phyloP scores from a whole-genome alignment of 345 rosid genomes.

The Erysimum cheiranthoides region DNA sequence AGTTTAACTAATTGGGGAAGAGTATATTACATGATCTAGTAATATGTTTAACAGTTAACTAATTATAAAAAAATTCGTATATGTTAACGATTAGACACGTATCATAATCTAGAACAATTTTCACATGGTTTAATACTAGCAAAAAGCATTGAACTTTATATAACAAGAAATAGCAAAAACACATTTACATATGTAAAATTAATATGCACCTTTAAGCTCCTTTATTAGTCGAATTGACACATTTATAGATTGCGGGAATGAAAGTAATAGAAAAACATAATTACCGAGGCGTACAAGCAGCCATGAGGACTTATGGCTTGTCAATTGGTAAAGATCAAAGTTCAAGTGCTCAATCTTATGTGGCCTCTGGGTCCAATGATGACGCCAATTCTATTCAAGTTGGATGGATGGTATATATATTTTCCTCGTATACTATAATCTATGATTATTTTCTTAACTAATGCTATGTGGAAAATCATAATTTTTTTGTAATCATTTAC shows the following conservation, averaged over 20 bases:
- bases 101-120: no score
- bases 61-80: no score
- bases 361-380: background rate
- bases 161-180: no score
- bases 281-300: background rate
- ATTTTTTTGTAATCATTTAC: background rate
- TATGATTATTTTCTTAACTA: background rate
- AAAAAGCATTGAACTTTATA: no score
- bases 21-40: no score
- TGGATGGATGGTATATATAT: background rate
- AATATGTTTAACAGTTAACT: no score
- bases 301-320: background rate
- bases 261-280: background rate
- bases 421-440: background rate
- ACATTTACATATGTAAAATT: no score
- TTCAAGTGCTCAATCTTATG: background rate
- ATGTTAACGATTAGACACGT: no score
- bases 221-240: background rate
- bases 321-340: background rate
- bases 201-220: no score
- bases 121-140: no score
- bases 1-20: no score
- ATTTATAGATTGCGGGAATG: constrained; percentile 3
- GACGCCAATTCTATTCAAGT: constrained; percentile 8
- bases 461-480: background rate